Evolutionary conservation across 2,329 filamentous ascomycete species (phyloP).

Genomic region (Tolypocladium ovalisporum): DNA sequence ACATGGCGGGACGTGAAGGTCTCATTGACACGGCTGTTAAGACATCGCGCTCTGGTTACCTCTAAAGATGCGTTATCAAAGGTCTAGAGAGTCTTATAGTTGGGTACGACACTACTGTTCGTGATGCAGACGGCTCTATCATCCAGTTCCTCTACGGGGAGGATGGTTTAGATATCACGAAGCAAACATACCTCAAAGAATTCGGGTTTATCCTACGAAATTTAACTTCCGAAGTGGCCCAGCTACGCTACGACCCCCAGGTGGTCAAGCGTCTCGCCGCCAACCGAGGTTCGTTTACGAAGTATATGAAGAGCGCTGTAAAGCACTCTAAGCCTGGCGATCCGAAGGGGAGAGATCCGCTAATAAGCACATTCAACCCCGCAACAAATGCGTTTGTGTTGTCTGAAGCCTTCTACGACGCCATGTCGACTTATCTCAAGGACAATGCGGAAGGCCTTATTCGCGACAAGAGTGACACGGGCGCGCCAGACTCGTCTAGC

Average conservation of each 20-base stretch:
- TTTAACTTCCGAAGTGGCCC: constrained; percentile 65
- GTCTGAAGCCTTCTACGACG: constrained; percentile 73
- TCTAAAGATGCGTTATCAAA: constrained; percentile 50
- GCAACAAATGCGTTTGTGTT: constrained; percentile 72
- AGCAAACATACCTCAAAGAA: constrained; percentile 81
- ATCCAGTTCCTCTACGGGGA: constrained; percentile 96
- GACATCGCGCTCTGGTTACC: constrained; percentile 87
- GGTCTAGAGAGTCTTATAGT: constrained; percentile 93
- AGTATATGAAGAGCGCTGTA: constrained; percentile 65
- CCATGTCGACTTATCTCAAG: constrained; percentile 67
- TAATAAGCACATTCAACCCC: constrained; percentile 62
- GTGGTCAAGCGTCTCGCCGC: constrained; percentile 33
- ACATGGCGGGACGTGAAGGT: constrained; percentile 97
- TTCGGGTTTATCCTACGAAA: constrained; percentile 91
- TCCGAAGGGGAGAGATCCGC: constrained; percentile 60
- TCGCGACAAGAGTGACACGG: constrained; percentile 9
- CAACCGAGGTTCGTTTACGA: constrained; percentile 51
- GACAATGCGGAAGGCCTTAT: constrained; percentile 58
- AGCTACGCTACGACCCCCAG: constrained; percentile 55
- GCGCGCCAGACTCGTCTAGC: constrained; percentile 11
- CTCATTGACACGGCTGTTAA: constrained; percentile 98
- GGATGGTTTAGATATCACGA: constrained; percentile 87
- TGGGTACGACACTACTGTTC: constrained; percentile 89
- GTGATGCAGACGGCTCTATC: constrained; percentile 84
- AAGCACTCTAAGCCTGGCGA: constrained; percentile 50